A percentile compares a stretch with the other conserved stretches of the same genome.
Conservation (phyloP, 306 rosid species). For the Casuarina glauca region DNA sequence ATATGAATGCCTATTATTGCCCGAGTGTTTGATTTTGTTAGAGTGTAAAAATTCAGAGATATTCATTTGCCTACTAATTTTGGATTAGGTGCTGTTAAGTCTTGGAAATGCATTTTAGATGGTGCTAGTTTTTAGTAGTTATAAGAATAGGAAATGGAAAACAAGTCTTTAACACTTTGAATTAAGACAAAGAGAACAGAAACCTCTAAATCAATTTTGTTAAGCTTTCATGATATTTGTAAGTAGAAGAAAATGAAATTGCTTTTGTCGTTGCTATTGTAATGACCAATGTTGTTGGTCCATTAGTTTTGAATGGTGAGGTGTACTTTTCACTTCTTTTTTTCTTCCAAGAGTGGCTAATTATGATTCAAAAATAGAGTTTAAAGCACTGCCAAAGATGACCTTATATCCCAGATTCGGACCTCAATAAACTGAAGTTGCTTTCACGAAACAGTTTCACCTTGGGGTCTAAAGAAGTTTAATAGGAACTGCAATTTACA, state of each 20-base stretch:
- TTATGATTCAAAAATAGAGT: not conserved
- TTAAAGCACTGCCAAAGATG: not conserved
- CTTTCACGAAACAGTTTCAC: not conserved
- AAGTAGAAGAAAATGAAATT: not conserved
- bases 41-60: not conserved
- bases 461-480: not conserved
- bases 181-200: not conserved
- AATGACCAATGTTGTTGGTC: too few relatives aligned
- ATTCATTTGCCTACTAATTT: not conserved
- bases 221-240: not conserved
- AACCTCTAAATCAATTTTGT: not conserved
- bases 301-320: not conserved
- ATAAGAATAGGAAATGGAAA: not conserved
- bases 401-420: not conserved
- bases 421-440: not conserved
- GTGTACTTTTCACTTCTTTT: not conserved
- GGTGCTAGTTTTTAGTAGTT: not conserved
- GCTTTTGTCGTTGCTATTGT: not conserved
- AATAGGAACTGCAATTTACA: not conserved
- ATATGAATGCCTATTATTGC: not conserved
- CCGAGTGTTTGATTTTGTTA: not conserved
- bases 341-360: not conserved
- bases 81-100: not conserved
- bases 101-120: conserved; percentile 3
- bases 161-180: not conserved